phyloP scores from a whole-genome alignment of 1,139 yeast genomes.

The Tardiomyces digboiensis region DNA sequence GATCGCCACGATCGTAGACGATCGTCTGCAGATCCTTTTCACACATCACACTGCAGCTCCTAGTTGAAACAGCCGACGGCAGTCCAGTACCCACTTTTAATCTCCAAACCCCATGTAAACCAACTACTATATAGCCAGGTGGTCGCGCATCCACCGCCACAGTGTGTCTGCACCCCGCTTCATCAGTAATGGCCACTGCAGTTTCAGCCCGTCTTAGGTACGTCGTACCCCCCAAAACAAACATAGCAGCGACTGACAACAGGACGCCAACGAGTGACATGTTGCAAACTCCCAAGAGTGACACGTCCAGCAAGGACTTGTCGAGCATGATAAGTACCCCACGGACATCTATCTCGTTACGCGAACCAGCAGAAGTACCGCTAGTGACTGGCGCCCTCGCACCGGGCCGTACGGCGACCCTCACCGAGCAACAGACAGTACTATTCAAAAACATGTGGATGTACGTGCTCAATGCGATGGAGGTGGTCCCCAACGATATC shows the following conservation, averaged over 20 bases:
- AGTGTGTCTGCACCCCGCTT: too few species aligned
- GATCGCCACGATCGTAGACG: too few species aligned
- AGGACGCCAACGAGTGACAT: not conserved
- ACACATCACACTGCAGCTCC: too few species aligned
- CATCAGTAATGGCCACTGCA: too few species aligned
- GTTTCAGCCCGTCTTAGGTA: too few species aligned
- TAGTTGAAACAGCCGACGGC: too few species aligned
- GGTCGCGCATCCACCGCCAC: too few species aligned
- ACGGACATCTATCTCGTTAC: not conserved
- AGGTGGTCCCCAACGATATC: constrained; percentile 34
- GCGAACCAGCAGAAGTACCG: not conserved
- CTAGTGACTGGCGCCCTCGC: not conserved
- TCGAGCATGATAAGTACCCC: not conserved
- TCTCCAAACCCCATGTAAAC: not conserved
- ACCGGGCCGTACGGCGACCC: constrained; percentile 51
- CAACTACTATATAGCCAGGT: not conserved
- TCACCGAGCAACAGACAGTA: constrained; percentile 54
- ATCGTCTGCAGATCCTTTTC: too few species aligned
- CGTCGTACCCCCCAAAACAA: too few species aligned
- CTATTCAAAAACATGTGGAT: constrained; percentile 72
- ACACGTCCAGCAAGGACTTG: not conserved
- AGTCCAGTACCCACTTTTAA: too few species aligned
- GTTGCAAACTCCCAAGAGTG: not conserved
- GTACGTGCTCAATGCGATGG: constrained; percentile 50
- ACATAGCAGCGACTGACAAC: not conserved